Evolutionary conservation across 2,329 filamentous ascomycete genomes (phyloP).

Genomic region (Penicillium sclerotigenum): DNA sequence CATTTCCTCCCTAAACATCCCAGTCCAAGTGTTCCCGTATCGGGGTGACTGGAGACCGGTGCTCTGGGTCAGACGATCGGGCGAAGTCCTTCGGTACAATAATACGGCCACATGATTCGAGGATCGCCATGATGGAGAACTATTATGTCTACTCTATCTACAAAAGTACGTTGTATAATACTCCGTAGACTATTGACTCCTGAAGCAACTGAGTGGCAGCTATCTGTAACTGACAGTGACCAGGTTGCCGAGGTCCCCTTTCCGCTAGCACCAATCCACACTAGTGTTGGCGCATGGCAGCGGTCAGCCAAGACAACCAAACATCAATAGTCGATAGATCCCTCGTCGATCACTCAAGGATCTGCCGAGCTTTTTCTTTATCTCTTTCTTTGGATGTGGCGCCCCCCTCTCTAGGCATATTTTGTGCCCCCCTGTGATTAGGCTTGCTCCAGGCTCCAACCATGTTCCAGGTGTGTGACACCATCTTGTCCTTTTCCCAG

Average conservation of each 20-base stretch:
- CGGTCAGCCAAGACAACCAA: slow-evolving; percentile 33
- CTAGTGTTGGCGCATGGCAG: slow-evolving; percentile 22
- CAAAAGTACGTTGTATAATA: neutral
- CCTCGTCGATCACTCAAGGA: slow-evolving; percentile 36
- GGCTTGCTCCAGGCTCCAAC: slow-evolving; percentile 2
- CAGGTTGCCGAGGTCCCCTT: neutral
- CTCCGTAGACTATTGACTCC: slow-evolving; percentile 18
- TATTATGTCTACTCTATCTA: slow-evolving; percentile 5
- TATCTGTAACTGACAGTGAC: slow-evolving; percentile 8
- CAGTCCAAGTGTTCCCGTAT: neutral
- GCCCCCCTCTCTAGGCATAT: neutral
- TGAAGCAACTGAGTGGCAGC: slow-evolving; percentile 16
- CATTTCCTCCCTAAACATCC: neutral
- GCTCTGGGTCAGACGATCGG: slow-evolving; percentile 11
- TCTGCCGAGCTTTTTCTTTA: slow-evolving; percentile 26
- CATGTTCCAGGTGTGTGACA: slow-evolving; percentile 11
- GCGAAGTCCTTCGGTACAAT: slow-evolving; percentile 1
- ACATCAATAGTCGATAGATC: slow-evolving; percentile 42
- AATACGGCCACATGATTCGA: slow-evolving; percentile 2
- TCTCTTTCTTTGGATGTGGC: slow-evolving; percentile 12
- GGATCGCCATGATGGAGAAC: neutral
- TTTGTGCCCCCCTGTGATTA: neutral
- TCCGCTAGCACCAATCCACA: slow-evolving; percentile 5
- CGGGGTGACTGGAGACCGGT: neutral
- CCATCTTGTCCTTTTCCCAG: slow-evolving; percentile 9